Evolutionary conservation across 1,284 basidiomycete genomes (phyloP), one percentile per base, ranked within the genome.

Genomic region (Polyporus tsugae): DNA sequence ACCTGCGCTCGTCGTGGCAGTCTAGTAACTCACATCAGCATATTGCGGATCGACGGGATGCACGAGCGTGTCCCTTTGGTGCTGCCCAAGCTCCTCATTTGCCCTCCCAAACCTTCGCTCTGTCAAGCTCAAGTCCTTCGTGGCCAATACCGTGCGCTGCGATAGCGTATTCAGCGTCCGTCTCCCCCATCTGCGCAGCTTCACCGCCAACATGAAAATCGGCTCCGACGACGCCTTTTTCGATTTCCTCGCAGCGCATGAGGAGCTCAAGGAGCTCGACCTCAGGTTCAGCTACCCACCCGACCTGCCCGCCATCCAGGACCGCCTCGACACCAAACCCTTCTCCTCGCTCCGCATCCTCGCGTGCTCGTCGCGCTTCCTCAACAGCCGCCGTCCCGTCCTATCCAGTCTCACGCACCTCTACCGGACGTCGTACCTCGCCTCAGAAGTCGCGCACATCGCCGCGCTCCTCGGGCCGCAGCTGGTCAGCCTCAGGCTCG

Each of bases 401-500:
- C 52, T 22, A 6, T 2, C 7, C 5, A 17, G 33, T 25, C 52
- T 53, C 52, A 53, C 52, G 29, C 52, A 53, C 29, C 52, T 53
- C 52, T 33, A 53, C 52, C 33, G 52, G 10, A 53, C 29, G 29
- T 4, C 25, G 25, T 53, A 53, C 29, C 25, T 53, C 29, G 52
- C 52, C 25, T 29, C 52, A 11, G 52, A 53, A 13, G 52, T 53
- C 52, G 52, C 29, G 52, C 52, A 53, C 52, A 53, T 53, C 29
- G 29, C 52, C 4, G 33, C 52, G 25, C 52, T 53, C 22, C 33
- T 53, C 44, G 44, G 44, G 44, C 44, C n/a, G 7, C 44, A 46
- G 44, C n/a, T 46, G n/a, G n/a, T 46, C n/a, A 46, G 44, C 44
- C 46, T 49, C 22, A 7, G 46, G 3, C 46, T 49, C 4, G 10